A percentile compares a stretch with the other conserved stretches of the same genome.
Conservation (phyloP, 106 monocot species). For the Allium sativum region DNA sequence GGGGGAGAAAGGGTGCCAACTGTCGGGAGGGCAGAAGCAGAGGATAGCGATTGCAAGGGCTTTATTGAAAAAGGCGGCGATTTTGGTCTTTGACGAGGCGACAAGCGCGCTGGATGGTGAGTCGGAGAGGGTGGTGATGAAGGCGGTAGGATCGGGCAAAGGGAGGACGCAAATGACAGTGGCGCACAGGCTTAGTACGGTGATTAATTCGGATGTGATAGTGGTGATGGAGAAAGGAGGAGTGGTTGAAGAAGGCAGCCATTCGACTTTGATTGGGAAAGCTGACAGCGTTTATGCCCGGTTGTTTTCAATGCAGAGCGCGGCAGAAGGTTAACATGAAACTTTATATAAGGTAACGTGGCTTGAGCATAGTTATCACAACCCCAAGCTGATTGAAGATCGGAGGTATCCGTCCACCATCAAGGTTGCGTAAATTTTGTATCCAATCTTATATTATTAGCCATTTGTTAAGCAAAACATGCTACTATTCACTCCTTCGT, state of each 20-base stretch:
- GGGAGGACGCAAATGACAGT: constrained; percentile 27
- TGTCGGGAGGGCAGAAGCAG: constrained; percentile 39
- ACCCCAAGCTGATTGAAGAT: too few relatives aligned
- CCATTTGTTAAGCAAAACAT: too few relatives aligned
- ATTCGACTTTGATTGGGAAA: constrained; percentile 15
- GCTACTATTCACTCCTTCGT: too few relatives aligned
- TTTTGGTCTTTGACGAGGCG: constrained; percentile 37
- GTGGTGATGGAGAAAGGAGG: constrained; percentile 33
- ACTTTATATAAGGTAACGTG: too few relatives aligned
- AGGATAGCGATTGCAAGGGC: constrained; percentile 39
- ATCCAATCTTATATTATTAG: too few relatives aligned
- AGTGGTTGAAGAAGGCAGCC: constrained; percentile 27
- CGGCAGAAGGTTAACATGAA: constrained; percentile 15
- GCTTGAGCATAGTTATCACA: too few relatives aligned
- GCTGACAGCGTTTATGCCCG: constrained; percentile 22
- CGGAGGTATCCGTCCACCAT: too few relatives aligned
- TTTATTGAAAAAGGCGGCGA: constrained; percentile 20
- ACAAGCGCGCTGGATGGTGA: constrained; percentile 36
- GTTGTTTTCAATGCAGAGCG: constrained; percentile 26
- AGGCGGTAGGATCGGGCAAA: constrained; percentile 11
- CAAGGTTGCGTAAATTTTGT: too few relatives aligned
- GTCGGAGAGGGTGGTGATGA: constrained; percentile 22
- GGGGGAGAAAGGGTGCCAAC: constrained; percentile 41
- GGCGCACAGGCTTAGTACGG: constrained; percentile 33
- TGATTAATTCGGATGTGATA: constrained; percentile 31